Conservation (phyloP, 177 flowering plant genomes). For the Telopea speciosissima region DNA sequence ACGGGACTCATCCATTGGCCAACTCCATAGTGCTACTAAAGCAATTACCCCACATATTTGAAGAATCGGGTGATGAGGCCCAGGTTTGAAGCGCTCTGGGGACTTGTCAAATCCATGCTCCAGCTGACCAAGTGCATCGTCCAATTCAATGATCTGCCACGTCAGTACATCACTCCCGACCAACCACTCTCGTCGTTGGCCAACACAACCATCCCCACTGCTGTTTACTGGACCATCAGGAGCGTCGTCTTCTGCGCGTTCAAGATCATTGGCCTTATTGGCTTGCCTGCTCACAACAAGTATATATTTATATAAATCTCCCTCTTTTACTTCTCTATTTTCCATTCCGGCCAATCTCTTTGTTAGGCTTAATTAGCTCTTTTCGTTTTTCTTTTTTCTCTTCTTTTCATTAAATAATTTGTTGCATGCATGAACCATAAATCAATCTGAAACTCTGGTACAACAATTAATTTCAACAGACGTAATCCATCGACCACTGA, state of each 20-base stretch:
- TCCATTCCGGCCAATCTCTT: too few species aligned
- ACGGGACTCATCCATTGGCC: slow-evolving; percentile 43
- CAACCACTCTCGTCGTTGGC: slow-evolving; percentile 37
- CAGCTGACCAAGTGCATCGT: slow-evolving; percentile 47
- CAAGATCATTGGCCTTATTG: slow-evolving; percentile 36
- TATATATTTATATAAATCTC: too few species aligned
- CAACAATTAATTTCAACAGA: slow-evolving; percentile 14
- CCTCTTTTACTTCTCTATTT: too few species aligned
- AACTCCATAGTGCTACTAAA: slow-evolving; percentile 53
- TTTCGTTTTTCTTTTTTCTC: too few species aligned
- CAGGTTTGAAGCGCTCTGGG: slow-evolving; percentile 44
- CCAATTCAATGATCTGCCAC: slow-evolving; percentile 42
- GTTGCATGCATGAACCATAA: too few species aligned
- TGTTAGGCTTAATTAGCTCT: too few species aligned
- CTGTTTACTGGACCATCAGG: slow-evolving; percentile 59
- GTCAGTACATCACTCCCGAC: slow-evolving; percentile 41
- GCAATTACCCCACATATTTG: slow-evolving; percentile 47
- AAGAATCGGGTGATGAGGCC: slow-evolving; percentile 39
- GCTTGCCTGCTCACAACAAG: slow-evolving; percentile 40
- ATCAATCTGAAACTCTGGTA: too few species aligned
- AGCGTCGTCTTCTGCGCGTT: slow-evolving; percentile 52
- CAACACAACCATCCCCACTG: slow-evolving; percentile 41
- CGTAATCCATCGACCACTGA: slow-evolving; percentile 23
- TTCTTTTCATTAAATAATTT: too few species aligned
- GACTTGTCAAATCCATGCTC: slow-evolving; percentile 39